These are phyloP conservation scores for Leucosporidium yakuticum DNA, from an alignment of 768 basidiomycete genomes.

Conservation along the genomic window DNA sequence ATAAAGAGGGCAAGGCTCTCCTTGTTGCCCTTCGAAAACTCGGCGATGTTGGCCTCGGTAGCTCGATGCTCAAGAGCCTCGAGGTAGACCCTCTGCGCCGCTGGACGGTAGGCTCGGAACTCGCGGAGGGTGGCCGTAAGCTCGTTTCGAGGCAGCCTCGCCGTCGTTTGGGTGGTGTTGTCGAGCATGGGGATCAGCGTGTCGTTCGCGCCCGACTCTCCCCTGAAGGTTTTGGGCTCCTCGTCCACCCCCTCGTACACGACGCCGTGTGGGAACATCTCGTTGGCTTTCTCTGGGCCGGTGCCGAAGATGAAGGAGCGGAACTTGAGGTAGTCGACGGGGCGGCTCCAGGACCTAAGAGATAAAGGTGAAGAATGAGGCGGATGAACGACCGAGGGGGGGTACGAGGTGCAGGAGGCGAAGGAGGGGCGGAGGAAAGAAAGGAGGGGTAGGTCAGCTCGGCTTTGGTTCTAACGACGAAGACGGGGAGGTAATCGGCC, in stretches of 20 bases:
- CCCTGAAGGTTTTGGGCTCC: constrained; percentile 42
- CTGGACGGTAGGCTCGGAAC: constrained; percentile 42
- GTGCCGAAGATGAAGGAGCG: constrained; percentile 45
- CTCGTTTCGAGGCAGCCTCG: constrained; percentile 39
- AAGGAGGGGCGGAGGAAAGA: too few species aligned
- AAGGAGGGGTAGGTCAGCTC: too few species aligned
- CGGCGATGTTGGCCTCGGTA: constrained; percentile 27
- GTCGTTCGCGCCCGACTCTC: constrained; percentile 38
- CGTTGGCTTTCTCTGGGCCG: constrained; percentile 28
- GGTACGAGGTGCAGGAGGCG: too few species aligned
- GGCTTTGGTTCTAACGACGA: too few species aligned
- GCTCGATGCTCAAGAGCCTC: constrained; percentile 38
- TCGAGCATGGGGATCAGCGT: constrained; percentile 44
- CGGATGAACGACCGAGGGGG: too few species aligned
- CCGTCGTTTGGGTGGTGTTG: constrained; percentile 36
- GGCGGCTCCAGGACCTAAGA: constrained; percentile 37
- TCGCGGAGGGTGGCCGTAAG: constrained; percentile 43
- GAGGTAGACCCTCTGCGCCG: constrained; percentile 41
- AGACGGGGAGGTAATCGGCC: too few species aligned
- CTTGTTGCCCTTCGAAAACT: constrained; percentile 36
- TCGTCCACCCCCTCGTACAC: constrained; percentile 43
- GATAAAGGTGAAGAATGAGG: too few species aligned
- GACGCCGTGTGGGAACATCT: constrained; percentile 43
- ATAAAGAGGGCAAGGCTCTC: constrained; percentile 37
- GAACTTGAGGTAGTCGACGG: constrained; percentile 42